phyloP scores from a whole-genome alignment of 345 rosid genomes.

The Noccaea bulbosa region DNA sequence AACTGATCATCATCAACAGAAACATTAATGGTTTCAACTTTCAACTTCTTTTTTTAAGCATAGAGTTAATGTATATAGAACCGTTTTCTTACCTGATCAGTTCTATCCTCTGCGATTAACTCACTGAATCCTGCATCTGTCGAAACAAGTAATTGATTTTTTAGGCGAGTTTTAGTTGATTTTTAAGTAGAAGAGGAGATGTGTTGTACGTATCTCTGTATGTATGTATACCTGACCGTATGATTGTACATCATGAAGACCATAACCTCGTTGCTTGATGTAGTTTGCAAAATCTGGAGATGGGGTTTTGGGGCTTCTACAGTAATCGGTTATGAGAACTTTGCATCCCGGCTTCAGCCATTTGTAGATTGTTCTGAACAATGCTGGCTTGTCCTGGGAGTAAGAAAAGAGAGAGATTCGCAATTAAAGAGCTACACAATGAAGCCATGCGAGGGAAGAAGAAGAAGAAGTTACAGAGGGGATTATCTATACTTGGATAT shows the following conservation, averaged over 20 bases:
- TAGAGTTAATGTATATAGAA: too few species aligned
- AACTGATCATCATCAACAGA: constrained; percentile 53
- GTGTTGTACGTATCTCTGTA: not conserved
- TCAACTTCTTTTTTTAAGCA: not conserved
- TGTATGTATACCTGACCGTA: constrained; percentile 86
- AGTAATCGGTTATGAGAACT: constrained; percentile 92
- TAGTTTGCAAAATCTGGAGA: constrained; percentile 69
- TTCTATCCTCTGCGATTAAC: constrained; percentile 79
- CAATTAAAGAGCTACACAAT: not conserved
- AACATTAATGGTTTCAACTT: not conserved
- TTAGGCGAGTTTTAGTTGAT: not conserved
- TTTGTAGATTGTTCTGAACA: constrained; percentile 82
- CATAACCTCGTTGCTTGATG: constrained; percentile 90
- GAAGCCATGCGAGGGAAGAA: constrained; percentile 10
- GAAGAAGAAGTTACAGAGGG: not conserved
- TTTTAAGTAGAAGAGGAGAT: not conserved
- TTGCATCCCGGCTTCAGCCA: constrained; percentile 97
- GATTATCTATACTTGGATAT: constrained; percentile 51
- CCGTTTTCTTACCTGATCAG: constrained; percentile 63
- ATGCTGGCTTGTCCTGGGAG: constrained; percentile 87
- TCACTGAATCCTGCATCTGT: constrained; percentile 87
- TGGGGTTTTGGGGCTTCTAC: constrained; percentile 72
- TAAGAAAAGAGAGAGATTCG: not conserved
- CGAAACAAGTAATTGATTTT: not conserved
- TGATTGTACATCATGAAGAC: constrained; percentile 77